phyloP scores from a whole-genome alignment of 176 grass and related monocot genomes.

The Olyra latifolia region DNA sequence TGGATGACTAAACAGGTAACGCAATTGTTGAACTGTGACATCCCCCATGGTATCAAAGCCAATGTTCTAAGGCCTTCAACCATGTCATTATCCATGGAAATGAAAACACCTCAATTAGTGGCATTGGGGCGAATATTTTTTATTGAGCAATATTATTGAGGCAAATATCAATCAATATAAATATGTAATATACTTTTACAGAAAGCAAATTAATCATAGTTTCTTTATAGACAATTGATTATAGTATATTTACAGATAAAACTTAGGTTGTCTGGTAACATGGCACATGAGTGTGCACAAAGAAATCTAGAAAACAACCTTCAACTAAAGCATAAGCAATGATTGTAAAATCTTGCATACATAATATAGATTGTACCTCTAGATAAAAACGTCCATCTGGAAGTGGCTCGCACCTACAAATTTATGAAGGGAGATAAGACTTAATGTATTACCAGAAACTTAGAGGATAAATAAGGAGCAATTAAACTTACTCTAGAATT shows the following conservation, averaged over 20 bases:
- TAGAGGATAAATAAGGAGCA: slow-evolving; percentile 30
- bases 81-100: neutral
- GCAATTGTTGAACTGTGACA: neutral
- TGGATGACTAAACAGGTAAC: neutral
- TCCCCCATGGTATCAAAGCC: neutral
- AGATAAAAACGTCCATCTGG: slow-evolving; percentile 95
- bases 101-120: neutral
- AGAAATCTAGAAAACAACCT: slow-evolving; percentile 17
- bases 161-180: too few species aligned
- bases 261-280: neutral
- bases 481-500: slow-evolving; percentile 85
- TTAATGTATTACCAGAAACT: slow-evolving; percentile 17
- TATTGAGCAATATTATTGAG: too few species aligned
- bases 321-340: slow-evolving; percentile 4
- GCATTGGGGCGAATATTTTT: neutral
- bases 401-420: slow-evolving; percentile 85
- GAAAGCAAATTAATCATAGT: neutral
- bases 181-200: neutral
- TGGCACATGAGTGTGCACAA: neutral
- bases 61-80: slow-evolving; percentile 3
- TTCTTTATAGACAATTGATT: neutral
- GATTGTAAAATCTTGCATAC: slow-evolving; percentile 7
- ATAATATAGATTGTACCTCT: slow-evolving; percentile 56
- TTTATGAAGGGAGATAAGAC: slow-evolving; percentile 35
- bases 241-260: slow-evolving; percentile 5